Conservation (phyloP, 2,329 filamentous ascomycete species). For the Diaporthe sp. region DNA sequence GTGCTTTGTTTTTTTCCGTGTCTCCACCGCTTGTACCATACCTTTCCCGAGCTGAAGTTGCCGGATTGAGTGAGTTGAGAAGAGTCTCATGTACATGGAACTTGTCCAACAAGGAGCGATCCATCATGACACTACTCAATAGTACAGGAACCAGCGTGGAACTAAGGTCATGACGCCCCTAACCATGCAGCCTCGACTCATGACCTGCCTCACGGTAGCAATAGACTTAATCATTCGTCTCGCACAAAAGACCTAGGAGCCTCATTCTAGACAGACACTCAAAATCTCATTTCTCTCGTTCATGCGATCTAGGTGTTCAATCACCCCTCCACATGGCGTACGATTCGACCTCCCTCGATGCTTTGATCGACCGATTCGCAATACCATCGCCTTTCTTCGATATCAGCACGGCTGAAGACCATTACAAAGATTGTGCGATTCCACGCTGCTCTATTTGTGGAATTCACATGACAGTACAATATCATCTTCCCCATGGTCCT, state of each 20-base stretch:
- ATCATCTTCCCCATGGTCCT: neutral
- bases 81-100: too few relatives aligned
- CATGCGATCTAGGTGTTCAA: too few relatives aligned
- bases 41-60: too few relatives aligned
- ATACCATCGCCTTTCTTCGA: neutral
- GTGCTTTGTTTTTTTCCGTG: too few relatives aligned
- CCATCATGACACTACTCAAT: neutral
- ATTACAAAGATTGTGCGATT: neutral
- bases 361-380: neutral
- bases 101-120: neutral
- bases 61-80: too few relatives aligned
- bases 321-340: neutral
- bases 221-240: too few relatives aligned
- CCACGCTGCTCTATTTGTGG: constrained; percentile 3
- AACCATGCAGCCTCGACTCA: neutral
- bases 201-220: too few relatives aligned
- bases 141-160: neutral
- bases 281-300: neutral
- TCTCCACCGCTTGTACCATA: too few relatives aligned
- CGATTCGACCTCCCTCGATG: neutral
- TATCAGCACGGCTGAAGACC: neutral
- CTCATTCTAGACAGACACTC: neutral
- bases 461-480: neutral
- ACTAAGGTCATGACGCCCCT: neutral
- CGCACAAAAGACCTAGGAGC: too few relatives aligned